A percentile compares a stretch with the other conserved stretches of the same genome.
Conservation (phyloP, 768 basidiomycete genomes). For the Russula virescens region DNA sequence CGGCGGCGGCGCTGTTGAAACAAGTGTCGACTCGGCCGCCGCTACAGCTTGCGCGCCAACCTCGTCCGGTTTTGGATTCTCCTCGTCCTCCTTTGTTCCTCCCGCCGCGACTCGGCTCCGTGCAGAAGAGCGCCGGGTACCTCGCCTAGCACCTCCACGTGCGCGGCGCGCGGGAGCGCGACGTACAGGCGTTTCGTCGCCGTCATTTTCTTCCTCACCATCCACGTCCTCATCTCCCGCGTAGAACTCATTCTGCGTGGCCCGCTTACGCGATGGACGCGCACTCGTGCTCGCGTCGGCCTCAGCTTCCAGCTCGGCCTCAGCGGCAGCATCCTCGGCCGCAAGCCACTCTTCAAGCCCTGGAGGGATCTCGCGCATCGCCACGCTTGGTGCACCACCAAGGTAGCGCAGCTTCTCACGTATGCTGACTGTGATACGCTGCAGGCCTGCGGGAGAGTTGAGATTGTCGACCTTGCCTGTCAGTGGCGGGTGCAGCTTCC, state of each 20-base stretch:
- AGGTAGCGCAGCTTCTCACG: conserved; percentile 87
- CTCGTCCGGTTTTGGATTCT: conserved; percentile 32
- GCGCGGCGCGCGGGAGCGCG: conserved; percentile 30
- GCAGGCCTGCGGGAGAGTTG: conserved; percentile 76
- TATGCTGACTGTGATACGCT: conserved; percentile 81
- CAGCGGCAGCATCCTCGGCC: conserved; percentile 58
- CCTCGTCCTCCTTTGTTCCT: conserved; percentile 29
- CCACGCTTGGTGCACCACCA: conserved; percentile 93
- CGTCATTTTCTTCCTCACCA: conserved; percentile 43
- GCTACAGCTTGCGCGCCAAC: conserved; percentile 27
- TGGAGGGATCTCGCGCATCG: conserved; percentile 95
- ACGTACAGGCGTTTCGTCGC: conserved; percentile 27
- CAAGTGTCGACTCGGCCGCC: neutral
- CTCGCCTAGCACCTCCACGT: conserved; percentile 26
- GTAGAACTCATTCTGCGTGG: conserved; percentile 61
- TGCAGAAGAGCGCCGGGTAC: neutral
- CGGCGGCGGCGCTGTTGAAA: neutral
- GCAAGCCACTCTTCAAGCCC: conserved; percentile 72
- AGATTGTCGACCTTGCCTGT: conserved; percentile 90
- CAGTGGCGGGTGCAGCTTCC: conserved; percentile 89
- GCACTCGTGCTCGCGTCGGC: conserved; percentile 51
- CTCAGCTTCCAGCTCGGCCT: conserved; percentile 70
- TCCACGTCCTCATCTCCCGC: conserved; percentile 52
- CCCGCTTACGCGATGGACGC: conserved; percentile 38
- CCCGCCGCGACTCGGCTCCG: neutral